phyloP scores from a whole-genome alignment of 2,329 filamentous ascomycete species.

The Amauroascus verrucosus region DNA sequence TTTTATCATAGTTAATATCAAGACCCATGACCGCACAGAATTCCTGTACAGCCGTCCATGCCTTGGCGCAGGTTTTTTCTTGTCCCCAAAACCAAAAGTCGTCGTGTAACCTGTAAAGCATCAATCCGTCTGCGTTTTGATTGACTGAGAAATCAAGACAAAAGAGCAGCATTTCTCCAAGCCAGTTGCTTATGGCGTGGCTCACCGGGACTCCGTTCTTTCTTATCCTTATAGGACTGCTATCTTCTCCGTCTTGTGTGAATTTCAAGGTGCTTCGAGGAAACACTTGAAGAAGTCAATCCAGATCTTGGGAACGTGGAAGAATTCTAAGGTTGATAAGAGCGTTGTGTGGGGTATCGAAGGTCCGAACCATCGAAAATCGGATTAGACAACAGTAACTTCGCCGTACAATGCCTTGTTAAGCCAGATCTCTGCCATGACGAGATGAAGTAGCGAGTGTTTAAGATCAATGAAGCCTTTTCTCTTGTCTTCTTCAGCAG shows the following conservation, averaged over 20 bases:
- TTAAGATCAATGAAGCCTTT: conserved; percentile 42
- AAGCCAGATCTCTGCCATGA: conserved; percentile 47
- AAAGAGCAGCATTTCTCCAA: conserved; percentile 53
- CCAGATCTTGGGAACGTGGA: conserved; percentile 50
- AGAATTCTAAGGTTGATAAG: conserved; percentile 46
- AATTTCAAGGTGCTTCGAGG: conserved; percentile 50
- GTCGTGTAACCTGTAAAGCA: conserved; percentile 54
- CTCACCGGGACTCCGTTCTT: conserved; percentile 51
- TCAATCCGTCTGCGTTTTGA: conserved; percentile 43
- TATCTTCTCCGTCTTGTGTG: conserved; percentile 41
- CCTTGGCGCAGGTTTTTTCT: conserved; percentile 43
- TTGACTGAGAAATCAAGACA: conserved; percentile 57
- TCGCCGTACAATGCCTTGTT: conserved; percentile 40
- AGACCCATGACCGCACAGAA: conserved; percentile 50
- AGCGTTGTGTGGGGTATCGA: conserved; percentile 52
- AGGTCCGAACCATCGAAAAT: conserved; percentile 50
- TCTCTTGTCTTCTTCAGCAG: conserved; percentile 21
- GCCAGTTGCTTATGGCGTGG: conserved; percentile 49
- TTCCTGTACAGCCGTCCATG: conserved; percentile 49
- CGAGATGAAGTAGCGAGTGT: conserved; percentile 47
- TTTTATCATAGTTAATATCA: conserved; percentile 49
- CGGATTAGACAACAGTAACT: conserved; percentile 47
- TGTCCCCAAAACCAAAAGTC: conserved; percentile 59
- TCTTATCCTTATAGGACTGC: conserved; percentile 37
- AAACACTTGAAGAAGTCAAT: conserved; percentile 50